These are phyloP conservation scores for Candida koratica DNA, from an alignment of 805 yeast genomes.

Conservation along the genomic window DNA sequence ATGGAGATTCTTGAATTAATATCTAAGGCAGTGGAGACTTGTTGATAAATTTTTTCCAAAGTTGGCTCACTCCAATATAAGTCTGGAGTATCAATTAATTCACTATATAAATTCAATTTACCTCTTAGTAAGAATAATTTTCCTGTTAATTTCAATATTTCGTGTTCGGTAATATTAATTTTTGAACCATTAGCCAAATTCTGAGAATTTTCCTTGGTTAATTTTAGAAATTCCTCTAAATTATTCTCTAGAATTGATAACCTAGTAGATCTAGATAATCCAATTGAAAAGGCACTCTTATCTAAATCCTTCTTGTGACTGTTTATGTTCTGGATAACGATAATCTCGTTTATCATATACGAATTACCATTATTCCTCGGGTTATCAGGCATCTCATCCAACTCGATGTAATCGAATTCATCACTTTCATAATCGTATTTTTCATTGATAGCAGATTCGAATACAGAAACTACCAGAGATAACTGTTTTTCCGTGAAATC, in stretches of 20 bases:
- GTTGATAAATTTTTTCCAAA: conserved; percentile 69
- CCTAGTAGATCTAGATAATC: conserved; percentile 81
- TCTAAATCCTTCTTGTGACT: conserved; percentile 52
- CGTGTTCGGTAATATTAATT: conserved; percentile 45
- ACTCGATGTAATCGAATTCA: conserved; percentile 76
- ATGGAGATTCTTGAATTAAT: conserved; percentile 73
- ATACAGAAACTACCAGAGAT: conserved; percentile 46
- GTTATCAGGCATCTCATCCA: conserved; percentile 21
- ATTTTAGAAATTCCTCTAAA: conserved; percentile 61
- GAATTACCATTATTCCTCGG: conserved; percentile 28
- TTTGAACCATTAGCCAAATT: conserved; percentile 58
- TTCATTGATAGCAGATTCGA: conserved; percentile 42
- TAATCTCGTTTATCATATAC: conserved; percentile 62
- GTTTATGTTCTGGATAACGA: conserved; percentile 55
- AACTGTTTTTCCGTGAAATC: conserved; percentile 59
- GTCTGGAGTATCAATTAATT: conserved; percentile 88
- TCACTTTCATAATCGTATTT: conserved; percentile 63
- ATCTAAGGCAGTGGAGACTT: conserved; percentile 69
- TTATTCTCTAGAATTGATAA: conserved; percentile 73
- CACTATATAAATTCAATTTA: conserved; percentile 78
- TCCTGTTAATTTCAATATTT: conserved; percentile 69
- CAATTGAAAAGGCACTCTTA: conserved; percentile 85
- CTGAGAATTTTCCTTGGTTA: conserved; percentile 64
- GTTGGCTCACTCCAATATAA: conserved; percentile 90
- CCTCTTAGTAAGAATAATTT: conserved; percentile 73